phyloP scores from a whole-genome alignment of 306 rosid species.

The Fagus crenata region DNA sequence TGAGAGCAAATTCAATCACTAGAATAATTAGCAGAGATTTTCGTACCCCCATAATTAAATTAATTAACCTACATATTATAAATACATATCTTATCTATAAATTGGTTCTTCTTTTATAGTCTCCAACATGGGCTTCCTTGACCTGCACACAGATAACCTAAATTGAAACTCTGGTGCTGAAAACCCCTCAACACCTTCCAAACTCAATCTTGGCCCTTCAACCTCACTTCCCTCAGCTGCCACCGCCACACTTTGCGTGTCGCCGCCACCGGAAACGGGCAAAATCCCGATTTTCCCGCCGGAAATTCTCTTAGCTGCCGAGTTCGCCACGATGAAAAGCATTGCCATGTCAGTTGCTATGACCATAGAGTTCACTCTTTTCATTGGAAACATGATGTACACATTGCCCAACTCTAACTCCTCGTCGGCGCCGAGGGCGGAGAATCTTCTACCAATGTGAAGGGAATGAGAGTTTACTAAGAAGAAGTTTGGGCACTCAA shows the following conservation, averaged over 20 bases:
- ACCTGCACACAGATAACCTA: slow-evolving; percentile 62
- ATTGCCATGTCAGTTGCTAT: slow-evolving; percentile 72
- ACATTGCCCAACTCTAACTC: slow-evolving; percentile 71
- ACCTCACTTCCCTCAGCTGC: not conserved
- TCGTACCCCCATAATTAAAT: not conserved
- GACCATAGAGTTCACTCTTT: slow-evolving; percentile 58
- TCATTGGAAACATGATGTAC: slow-evolving; percentile 78
- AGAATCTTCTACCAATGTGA: slow-evolving; percentile 67
- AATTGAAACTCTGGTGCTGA: slow-evolving; percentile 46
- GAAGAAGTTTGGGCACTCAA: slow-evolving; percentile 64
- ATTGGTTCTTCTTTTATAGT: slow-evolving; percentile 76
- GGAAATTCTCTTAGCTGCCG: slow-evolving; percentile 64
- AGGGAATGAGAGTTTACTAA: slow-evolving; percentile 57
- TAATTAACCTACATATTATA: too few species aligned
- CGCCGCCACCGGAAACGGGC: slow-evolving; percentile 36
- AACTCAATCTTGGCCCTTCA: slow-evolving; percentile 48
- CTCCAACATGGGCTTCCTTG: slow-evolving; percentile 80
- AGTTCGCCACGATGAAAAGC: slow-evolving; percentile 73
- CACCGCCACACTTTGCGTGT: not conserved
- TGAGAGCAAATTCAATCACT: not conserved
- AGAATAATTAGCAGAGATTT: too few species aligned
- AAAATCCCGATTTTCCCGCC: slow-evolving; percentile 41
- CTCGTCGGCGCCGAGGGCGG: slow-evolving; percentile 74
- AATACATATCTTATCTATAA: slow-evolving; percentile 23
- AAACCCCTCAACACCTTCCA: slow-evolving; percentile 59